Evolutionary conservation across 139 green algal genomes (phyloP).

Genomic region (Zygnema circumcarinatum): DNA sequence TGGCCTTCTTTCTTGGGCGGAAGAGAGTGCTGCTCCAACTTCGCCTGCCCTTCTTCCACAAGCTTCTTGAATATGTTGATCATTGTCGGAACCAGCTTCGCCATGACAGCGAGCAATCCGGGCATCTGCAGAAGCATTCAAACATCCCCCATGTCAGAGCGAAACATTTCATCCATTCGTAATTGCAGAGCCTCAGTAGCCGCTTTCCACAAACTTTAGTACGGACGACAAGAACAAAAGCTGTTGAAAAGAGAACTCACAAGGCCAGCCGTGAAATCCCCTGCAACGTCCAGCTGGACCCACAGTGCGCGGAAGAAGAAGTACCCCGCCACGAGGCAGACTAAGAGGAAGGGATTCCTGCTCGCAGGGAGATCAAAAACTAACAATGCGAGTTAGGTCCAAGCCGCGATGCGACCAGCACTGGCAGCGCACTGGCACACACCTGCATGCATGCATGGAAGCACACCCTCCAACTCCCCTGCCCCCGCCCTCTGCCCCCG

Average conservation of each 20-base stretch:
- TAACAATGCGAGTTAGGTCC: neutral
- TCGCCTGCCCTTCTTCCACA: constrained; percentile 25
- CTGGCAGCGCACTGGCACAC: neutral
- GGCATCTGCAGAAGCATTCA: constrained; percentile 34
- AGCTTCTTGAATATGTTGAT: constrained; percentile 36
- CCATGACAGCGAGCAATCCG: constrained; percentile 32
- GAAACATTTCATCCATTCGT: neutral
- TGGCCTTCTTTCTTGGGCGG: neutral
- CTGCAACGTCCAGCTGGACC: constrained; percentile 23
- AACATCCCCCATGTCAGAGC: neutral
- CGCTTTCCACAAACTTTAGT: neutral
- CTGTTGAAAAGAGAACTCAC: constrained; percentile 20
- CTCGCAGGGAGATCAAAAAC: constrained; percentile 23
- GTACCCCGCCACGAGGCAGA: constrained; percentile 3
- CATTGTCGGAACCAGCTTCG: constrained; percentile 41
- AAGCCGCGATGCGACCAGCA: neutral
- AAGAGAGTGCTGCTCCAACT: neutral
- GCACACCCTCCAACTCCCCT: neutral
- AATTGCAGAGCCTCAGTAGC: neutral
- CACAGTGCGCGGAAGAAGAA: constrained; percentile 29
- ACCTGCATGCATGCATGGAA: neutral
- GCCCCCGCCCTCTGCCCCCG: constrained; percentile 1
- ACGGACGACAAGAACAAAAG: neutral
- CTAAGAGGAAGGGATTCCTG: constrained; percentile 37
- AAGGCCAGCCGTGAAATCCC: constrained; percentile 21